phyloP scores from a whole-genome alignment of 169 alveolate species.

The Eimeria acervulina region DNA sequence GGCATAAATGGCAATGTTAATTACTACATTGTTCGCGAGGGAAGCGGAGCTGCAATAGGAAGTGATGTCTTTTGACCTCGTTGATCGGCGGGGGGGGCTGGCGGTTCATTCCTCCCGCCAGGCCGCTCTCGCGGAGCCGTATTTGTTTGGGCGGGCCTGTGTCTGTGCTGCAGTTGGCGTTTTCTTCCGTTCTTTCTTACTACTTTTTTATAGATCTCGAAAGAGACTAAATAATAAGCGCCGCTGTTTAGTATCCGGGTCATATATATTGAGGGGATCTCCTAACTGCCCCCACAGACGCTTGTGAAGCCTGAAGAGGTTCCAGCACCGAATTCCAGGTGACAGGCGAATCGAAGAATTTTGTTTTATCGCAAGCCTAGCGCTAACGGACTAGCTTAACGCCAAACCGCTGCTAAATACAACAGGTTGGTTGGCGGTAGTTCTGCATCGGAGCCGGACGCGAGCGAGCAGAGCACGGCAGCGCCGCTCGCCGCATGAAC shows the following conservation, averaged over 20 bases:
- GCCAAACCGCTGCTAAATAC: background rate
- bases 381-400: background rate
- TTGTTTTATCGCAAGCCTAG: background rate
- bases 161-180: background rate
- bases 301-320: background rate
- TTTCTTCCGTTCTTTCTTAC: background rate
- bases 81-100: conserved; percentile 14
- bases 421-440: background rate
- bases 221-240: background rate
- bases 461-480: background rate
- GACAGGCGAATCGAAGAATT: background rate
- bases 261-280: background rate
- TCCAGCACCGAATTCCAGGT: conserved; percentile 19
- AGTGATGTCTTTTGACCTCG: background rate
- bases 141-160: background rate
- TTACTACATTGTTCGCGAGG: background rate
- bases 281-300: conserved; percentile 32
- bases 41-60: background rate
- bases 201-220: background rate
- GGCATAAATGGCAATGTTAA: background rate
- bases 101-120: background rate
- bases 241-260: background rate
- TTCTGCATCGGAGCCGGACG: background rate
- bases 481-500: background rate
- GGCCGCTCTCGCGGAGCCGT: conserved; percentile 22